Evolutionary conservation across 148 eudicot genomes (phyloP).

Genomic region (Diospyros lotus): DNA sequence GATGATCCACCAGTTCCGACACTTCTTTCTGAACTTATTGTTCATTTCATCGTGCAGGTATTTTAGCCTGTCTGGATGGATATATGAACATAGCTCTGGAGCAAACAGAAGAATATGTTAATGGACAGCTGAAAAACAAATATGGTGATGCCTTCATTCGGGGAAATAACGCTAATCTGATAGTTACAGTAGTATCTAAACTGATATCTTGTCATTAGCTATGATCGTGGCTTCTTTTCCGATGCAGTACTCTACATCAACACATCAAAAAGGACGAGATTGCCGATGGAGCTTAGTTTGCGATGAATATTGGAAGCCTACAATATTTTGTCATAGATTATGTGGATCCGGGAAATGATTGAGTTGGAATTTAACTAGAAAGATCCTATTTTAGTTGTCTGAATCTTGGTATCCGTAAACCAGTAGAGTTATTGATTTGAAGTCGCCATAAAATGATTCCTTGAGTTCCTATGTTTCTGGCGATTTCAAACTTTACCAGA

Average conservation of each 20-base stretch:
- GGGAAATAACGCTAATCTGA: constrained; percentile 78
- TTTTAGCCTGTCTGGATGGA: constrained; percentile 93
- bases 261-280: constrained; percentile 77
- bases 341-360: not conserved
- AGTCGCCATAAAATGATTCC: no score
- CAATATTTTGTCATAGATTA: not conserved
- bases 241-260: constrained; percentile 91
- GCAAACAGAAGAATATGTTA: constrained; percentile 97
- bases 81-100: constrained; percentile 99
- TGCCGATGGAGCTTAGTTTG: constrained; percentile 45
- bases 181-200: not conserved
- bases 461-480: no score
- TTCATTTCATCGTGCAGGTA: constrained; percentile 42
- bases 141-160: constrained; percentile 97
- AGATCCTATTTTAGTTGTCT: not conserved
- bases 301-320: not conserved
- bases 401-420: no score
- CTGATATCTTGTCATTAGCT: not conserved
- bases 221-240: not conserved
- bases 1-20: no score
- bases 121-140: constrained; percentile 91
- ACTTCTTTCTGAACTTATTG: no score
- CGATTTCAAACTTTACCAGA: no score
- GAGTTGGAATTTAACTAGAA: not conserved
- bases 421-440: no score